These are phyloP conservation scores for Volutella citrinella DNA, from an alignment of 2,329 filamentous ascomycete species.

Conservation along the genomic window DNA sequence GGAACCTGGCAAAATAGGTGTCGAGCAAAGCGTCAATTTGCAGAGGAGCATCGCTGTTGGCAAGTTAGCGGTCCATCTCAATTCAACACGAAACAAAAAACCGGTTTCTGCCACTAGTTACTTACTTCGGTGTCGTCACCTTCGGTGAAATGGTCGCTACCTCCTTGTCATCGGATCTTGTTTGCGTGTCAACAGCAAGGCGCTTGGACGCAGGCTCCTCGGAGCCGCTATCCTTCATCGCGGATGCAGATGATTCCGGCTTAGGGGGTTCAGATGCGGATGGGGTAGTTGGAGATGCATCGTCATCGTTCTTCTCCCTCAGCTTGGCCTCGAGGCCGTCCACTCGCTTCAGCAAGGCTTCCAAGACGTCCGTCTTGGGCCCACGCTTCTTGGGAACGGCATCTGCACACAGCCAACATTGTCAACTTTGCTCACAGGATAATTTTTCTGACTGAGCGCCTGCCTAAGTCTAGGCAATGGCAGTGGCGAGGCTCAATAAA, in stretches of 20 bases:
- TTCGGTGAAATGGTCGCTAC: too few species aligned
- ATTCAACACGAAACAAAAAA: too few species aligned
- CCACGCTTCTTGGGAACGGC: constrained; percentile 87
- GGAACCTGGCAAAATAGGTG: constrained; percentile 75
- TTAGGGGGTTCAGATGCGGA: constrained; percentile 15
- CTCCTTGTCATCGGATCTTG: too few species aligned
- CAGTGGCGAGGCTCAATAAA: too few species aligned
- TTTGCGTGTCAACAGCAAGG: constrained; percentile 33
- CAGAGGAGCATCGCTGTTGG: constrained; percentile 42
- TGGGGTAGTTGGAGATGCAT: constrained; percentile 21
- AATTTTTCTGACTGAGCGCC: too few species aligned
- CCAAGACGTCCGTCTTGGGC: constrained; percentile 85
- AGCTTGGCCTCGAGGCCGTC: constrained; percentile 80
- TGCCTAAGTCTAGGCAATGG: too few species aligned
- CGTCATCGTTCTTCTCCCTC: constrained; percentile 59
- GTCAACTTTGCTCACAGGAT: too few species aligned
- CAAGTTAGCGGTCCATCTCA: too few species aligned
- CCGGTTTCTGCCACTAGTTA: too few species aligned
- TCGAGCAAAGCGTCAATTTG: constrained; percentile 66
- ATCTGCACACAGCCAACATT: too few species aligned
- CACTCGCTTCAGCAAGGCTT: constrained; percentile 79
- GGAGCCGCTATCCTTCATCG: constrained; percentile 12
- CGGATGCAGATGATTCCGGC: constrained; percentile 24
- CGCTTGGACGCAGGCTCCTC: constrained; percentile 41
- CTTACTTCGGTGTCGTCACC: too few species aligned